A percentile compares a stretch with the other conserved stretches of the same genome.
phyloP scores from a whole-genome alignment of 1,284 basidiomycete species.

The Cronartium ribicola region DNA sequence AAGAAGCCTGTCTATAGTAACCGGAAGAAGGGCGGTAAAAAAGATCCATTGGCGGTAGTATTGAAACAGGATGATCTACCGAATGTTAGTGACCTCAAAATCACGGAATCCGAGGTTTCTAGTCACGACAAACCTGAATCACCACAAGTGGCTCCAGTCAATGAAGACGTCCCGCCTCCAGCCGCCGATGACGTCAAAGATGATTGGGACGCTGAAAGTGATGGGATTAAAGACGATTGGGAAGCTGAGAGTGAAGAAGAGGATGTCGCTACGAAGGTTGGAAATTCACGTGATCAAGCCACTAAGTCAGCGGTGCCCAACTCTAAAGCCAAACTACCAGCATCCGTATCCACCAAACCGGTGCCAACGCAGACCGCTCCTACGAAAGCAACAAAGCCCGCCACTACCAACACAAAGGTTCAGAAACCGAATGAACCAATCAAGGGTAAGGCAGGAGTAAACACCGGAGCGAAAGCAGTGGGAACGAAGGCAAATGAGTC shows the following conservation, averaged over 20 bases:
- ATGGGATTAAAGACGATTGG: constrained; percentile 52
- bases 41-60: constrained; percentile 46
- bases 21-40: constrained; percentile 63
- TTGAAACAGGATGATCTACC: constrained; percentile 41
- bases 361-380: constrained; percentile 4
- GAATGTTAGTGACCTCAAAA: constrained; percentile 31
- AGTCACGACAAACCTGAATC: constrained; percentile 16
- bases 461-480: constrained; percentile 46
- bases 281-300: background rate
- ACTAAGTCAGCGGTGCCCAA: background rate
- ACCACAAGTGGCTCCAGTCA: constrained; percentile 53
- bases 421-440: constrained; percentile 52
- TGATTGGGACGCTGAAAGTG: constrained; percentile 82
- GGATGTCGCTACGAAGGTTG: constrained; percentile 37
- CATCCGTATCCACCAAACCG: constrained; percentile 6
- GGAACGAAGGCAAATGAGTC: constrained; percentile 3
- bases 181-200: constrained; percentile 61
- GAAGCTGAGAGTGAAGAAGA: constrained; percentile 49
- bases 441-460: constrained; percentile 43
- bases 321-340: background rate
- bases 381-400: constrained; percentile 33
- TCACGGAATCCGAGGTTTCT: constrained; percentile 4
- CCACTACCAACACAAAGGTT: constrained; percentile 43
- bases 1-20: constrained; percentile 75
- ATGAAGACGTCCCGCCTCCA: constrained; percentile 51